Evolutionary conservation across 257 asterid genomes (phyloP), one percentile per base, ranked within the genome.

Genomic region (Scutellaria minor): DNA sequence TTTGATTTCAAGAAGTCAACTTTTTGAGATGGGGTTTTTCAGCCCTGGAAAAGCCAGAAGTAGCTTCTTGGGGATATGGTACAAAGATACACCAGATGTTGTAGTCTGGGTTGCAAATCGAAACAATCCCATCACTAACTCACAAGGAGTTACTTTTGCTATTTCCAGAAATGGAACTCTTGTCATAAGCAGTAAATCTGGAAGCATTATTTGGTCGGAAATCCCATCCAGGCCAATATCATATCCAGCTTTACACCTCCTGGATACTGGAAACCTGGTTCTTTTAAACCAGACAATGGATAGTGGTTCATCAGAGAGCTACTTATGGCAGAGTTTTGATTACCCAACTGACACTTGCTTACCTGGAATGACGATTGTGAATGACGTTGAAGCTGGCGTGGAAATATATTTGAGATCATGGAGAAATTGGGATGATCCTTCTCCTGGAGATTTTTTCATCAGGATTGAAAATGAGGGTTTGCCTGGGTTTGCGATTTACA

Each of bases 1-100:
- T 24, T 45, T 81, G 55, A 40, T 78, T 58, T 74, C 81, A 1
- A 4, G 41, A 31, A 63, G 7, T 55, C 79, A 71, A 48, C 41
- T 40, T 8, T 82, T 81, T 9, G 78, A 70, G 74, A 1, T 72
- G 70, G 83, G 80, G 7, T 79, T 75, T 70, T 80, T 76, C 72
- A 12, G 54, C 35, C 82, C 75, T 2, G 82, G 82, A 13, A 48
- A 7, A 10, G 70, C 79, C 8, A 6, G 9, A 1, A 56, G 63
- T 15, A 8, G 18, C 7, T 80, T 52, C 59, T 22, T 80, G 37
- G 84, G 84, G 6, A 39, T 76, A 52, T 67, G 84, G 79, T 80
- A 75, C 66, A 71, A 14, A 37, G 3, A 9, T 31, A 76, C 81
- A 1, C 84, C 79, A 6, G 74, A 69, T 6, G 13, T 68, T 37